Evolutionary conservation across 2,329 filamentous ascomycete genomes (phyloP), one percentile per base, ranked within the genome.

Genomic region (Calonectria fujianensis): DNA sequence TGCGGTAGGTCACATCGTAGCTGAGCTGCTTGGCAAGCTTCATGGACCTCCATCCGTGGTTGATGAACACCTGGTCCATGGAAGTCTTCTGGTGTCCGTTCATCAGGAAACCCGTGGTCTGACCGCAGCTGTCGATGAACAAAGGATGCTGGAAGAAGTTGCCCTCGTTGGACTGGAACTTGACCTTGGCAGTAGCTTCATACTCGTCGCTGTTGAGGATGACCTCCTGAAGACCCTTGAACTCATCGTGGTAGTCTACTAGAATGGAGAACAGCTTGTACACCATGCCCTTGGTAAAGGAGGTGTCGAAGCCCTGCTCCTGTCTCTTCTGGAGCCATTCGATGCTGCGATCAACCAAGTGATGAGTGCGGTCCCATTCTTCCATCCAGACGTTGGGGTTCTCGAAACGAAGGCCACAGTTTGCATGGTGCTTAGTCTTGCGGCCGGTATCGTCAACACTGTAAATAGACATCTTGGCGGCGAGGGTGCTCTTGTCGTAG

Each of bases 391-490:
- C 31, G 14, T 24, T 51, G n/a, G 64, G 64, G 50, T 67, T 51
- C 13, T 51, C 64, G 45, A 67, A 51, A 13, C 50, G 64, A 50
- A 67, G 64, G 13, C 50, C 64, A 11, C 64, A 67, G 50, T 67
- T 51, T 37, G 50, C 64, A 67, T 67, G 64, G 31, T 67, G 45
- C 20, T 50, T 67, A 7, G 31, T 67, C 50, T 67, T 50, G 45
- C 64, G 45, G 11, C 64, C 50, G 45, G 45, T 52, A 29, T 68
- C 27, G 29, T 41, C n/a, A 14, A 35, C 24, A n/a, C 61, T 72
- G 32, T 24, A 74, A 14, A 72, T 74, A 52, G 27, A 67, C 69
- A 74, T 74, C 4, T 32, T 45, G 29, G 63, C 72, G 11, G 57
- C 39, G 29, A 65, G 70, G 18, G 68, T 52, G 16, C 32, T 48